Conservation (phyloP, 2,329 filamentous ascomycete species). For the Fusarium sororula region DNA sequence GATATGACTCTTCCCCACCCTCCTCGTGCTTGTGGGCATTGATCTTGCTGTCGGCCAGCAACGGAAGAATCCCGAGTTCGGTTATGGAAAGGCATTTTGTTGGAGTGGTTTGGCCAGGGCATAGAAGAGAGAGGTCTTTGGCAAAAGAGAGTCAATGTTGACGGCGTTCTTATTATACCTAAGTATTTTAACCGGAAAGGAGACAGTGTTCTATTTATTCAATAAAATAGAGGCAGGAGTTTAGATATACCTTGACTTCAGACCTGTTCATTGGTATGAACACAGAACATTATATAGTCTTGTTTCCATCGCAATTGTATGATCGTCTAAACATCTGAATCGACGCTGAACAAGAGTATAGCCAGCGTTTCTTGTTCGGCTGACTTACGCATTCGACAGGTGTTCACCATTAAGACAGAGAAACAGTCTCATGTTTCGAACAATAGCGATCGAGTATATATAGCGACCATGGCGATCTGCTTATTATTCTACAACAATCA, state of each 20-base stretch:
- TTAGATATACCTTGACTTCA: neutral
- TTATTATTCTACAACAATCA: neutral
- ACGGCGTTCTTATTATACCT: neutral
- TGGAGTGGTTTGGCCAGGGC: neutral
- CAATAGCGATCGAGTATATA: neutral
- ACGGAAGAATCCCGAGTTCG: neutral
- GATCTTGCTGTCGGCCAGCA: neutral
- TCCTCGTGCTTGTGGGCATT: constrained; percentile 6
- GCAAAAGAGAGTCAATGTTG: too few relatives aligned
- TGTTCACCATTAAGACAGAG: neutral
- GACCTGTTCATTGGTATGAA: neutral
- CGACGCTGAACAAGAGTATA: constrained; percentile 1
- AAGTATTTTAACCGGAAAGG: neutral
- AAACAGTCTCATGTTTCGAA: neutral
- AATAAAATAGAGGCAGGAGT: neutral
- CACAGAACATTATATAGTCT: neutral
- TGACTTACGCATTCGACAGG: neutral
- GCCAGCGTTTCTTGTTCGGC: constrained; percentile 13
- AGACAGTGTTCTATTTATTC: neutral
- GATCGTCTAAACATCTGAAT: neutral
- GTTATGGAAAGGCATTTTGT: neutral
- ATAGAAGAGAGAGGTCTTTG: neutral
- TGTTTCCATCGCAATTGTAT: neutral
- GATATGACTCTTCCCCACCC: neutral
- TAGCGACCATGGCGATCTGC: neutral